These are phyloP conservation scores for Isatis lusitanica DNA, from an alignment of 441 rosid genomes.

Conservation along the genomic window DNA sequence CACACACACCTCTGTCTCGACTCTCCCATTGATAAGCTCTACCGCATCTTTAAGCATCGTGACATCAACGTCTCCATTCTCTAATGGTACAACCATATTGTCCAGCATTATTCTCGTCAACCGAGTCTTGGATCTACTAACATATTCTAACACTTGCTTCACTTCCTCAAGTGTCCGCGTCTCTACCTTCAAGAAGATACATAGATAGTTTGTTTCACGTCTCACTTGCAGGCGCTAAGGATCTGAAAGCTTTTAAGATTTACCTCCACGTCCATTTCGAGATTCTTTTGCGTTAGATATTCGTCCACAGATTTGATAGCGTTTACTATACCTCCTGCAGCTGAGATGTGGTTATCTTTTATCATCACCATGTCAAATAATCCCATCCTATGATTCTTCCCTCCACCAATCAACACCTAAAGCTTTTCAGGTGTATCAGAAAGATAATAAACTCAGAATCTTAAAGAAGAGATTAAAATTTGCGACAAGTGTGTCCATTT, in stretches of 20 bases:
- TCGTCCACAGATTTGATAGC: slow-evolving; percentile 75
- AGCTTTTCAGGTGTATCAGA: slow-evolving; percentile 32
- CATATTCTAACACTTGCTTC: slow-evolving; percentile 63
- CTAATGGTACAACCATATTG: slow-evolving; percentile 87
- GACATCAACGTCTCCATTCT: slow-evolving; percentile 79
- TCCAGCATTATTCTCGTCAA: slow-evolving; percentile 90
- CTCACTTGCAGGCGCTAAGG: neutral
- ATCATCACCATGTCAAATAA: slow-evolving; percentile 96
- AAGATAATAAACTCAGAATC: slow-evolving; percentile 6
- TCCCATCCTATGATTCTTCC: slow-evolving; percentile 91
- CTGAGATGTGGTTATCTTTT: slow-evolving; percentile 95
- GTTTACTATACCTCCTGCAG: slow-evolving; percentile 78
- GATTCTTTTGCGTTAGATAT: slow-evolving; percentile 62
- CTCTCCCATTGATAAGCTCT: slow-evolving; percentile 61
- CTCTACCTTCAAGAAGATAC: slow-evolving; percentile 61
- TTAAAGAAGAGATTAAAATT: neutral
- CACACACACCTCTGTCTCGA: slow-evolving; percentile 75
- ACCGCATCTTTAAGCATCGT: slow-evolving; percentile 88
- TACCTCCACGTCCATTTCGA: slow-evolving; percentile 94
- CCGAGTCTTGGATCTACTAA: slow-evolving; percentile 53
- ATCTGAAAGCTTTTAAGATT: slow-evolving; percentile 13
- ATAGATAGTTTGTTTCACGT: neutral
- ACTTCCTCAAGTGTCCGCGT: slow-evolving; percentile 85
- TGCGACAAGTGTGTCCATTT: neutral
- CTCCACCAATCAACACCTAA: slow-evolving; percentile 93